phyloP scores from a whole-genome alignment of 371 early-diverging fungal species.

The Umbelopsis sp. region DNA sequence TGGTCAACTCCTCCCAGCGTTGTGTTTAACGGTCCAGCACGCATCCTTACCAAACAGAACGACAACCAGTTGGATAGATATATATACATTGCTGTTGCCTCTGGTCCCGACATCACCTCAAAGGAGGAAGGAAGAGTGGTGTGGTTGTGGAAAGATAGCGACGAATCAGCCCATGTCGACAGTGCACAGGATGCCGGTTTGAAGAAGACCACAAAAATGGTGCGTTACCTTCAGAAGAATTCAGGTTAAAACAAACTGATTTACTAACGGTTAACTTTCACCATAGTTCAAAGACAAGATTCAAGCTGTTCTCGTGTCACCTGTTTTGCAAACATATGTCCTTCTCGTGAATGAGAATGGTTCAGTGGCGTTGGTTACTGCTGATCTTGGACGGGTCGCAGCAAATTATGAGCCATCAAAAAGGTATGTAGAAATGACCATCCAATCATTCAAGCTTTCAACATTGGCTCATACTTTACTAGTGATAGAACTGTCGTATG shows the following conservation, averaged over 20 bases:
- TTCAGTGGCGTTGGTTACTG: conserved; percentile 52
- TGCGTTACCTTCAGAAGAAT: conserved; percentile 25
- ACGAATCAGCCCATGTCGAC: conserved; percentile 15
- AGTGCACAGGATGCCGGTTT: conserved; percentile 29
- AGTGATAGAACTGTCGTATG: conserved; percentile 39
- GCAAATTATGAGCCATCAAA: conserved; percentile 35
- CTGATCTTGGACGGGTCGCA: conserved; percentile 55
- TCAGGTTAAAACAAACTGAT: background rate
- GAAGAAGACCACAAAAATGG: conserved; percentile 36
- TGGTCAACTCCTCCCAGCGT: conserved; percentile 64
- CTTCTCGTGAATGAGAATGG: conserved; percentile 56
- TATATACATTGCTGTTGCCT: conserved; percentile 58
- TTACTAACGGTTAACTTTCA: conserved; percentile 12
- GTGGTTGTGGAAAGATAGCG: conserved; percentile 58
- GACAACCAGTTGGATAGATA: conserved; percentile 44
- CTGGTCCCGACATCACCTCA: conserved; percentile 57
- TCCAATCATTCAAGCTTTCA: background rate
- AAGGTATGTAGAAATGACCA: conserved; percentile 5
- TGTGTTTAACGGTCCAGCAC: conserved; percentile 56
- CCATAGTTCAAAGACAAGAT: conserved; percentile 56
- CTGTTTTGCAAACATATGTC: conserved; percentile 51
- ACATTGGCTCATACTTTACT: background rate
- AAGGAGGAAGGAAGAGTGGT: conserved; percentile 54
- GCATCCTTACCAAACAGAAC: conserved; percentile 38
- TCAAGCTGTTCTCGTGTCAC: conserved; percentile 52